Percentiles rank a stretch among this genome's conserved stretches.
Evolutionary conservation across 768 basidiomycete species (phyloP).

Genomic region (Trametes cinnabarina): DNA sequence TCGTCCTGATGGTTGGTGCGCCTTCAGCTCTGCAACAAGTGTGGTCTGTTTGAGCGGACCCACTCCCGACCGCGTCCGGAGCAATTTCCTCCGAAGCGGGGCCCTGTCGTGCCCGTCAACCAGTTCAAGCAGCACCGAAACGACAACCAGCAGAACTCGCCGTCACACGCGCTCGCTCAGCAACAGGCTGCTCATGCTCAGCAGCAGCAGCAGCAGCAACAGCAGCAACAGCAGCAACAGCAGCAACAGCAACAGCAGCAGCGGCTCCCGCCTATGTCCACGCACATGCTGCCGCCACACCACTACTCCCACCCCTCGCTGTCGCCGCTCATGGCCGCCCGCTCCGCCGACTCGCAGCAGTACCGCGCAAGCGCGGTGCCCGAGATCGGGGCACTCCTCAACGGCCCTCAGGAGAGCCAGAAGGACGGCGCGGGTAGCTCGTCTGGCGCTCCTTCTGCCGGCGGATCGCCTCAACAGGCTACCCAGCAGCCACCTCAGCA

Average conservation of each 20-base stretch:
- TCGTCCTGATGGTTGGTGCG: neutral
- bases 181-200: neutral
- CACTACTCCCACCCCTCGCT: conserved; percentile 54
- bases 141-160: conserved; percentile 50
- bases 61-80: conserved; percentile 77
- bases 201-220: conserved; percentile 10
- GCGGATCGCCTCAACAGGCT: conserved; percentile 8
- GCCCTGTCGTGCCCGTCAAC: conserved; percentile 55
- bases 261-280: conserved; percentile 40
- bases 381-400: conserved; percentile 49
- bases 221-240: conserved; percentile 20
- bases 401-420: conserved; percentile 27
- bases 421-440: conserved; percentile 4
- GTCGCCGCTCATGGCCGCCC: conserved; percentile 39
- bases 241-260: conserved; percentile 12
- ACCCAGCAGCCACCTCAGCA: conserved; percentile 6
- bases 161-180: conserved; percentile 34
- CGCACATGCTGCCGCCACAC: conserved; percentile 42
- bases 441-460: conserved; percentile 8
- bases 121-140: conserved; percentile 42
- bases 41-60: conserved; percentile 77
- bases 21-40: conserved; percentile 55
- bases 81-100: conserved; percentile 78
- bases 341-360: conserved; percentile 11
- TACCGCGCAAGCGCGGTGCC: conserved; percentile 39